Conservation (phyloP, 192 early-diverging fungal species). For the Entomortierella lignicola region DNA sequence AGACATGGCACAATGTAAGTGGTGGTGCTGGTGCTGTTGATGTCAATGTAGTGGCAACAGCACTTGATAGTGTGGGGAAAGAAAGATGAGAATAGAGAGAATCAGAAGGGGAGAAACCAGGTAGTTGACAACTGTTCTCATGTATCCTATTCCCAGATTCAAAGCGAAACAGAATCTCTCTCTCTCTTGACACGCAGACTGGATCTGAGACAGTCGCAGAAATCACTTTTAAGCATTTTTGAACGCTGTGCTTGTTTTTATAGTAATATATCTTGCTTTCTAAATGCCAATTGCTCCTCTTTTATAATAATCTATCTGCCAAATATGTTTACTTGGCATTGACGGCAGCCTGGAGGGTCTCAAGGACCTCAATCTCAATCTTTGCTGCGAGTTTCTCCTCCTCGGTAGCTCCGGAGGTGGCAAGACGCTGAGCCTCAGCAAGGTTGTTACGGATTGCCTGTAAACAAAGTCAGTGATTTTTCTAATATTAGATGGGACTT, state of each 20-base stretch:
- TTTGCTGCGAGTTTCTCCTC: slow-evolving; percentile 84
- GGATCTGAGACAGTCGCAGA: no score
- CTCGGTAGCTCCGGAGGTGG: slow-evolving; percentile 73
- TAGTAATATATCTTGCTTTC: neutral
- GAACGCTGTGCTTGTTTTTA: no score
- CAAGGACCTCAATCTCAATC: slow-evolving; percentile 90
- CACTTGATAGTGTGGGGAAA: no score
- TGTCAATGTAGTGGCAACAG: no score
- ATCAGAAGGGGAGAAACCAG: neutral
- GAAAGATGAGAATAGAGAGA: neutral
- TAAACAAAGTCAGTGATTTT: neutral
- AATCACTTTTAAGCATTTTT: no score
- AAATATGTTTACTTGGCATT: slow-evolving; percentile 44
- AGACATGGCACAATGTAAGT: no score
- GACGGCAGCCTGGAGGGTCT: slow-evolving; percentile 85
- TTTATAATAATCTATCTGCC: neutral
- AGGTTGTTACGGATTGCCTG: slow-evolving; percentile 78
- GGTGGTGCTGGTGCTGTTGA: no score
- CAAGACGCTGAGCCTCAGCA: slow-evolving; percentile 84
- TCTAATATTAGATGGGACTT: neutral
- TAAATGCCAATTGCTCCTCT: neutral
- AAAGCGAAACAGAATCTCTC: neutral
- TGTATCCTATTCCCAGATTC: neutral
- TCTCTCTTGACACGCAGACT: neutral
- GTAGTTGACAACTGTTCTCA: neutral